Percentiles rank a stretch among this genome's conserved stretches.
These are phyloP conservation scores for Carpinus fangiana DNA, from an alignment of 306 rosid species.

Conservation along the genomic window DNA sequence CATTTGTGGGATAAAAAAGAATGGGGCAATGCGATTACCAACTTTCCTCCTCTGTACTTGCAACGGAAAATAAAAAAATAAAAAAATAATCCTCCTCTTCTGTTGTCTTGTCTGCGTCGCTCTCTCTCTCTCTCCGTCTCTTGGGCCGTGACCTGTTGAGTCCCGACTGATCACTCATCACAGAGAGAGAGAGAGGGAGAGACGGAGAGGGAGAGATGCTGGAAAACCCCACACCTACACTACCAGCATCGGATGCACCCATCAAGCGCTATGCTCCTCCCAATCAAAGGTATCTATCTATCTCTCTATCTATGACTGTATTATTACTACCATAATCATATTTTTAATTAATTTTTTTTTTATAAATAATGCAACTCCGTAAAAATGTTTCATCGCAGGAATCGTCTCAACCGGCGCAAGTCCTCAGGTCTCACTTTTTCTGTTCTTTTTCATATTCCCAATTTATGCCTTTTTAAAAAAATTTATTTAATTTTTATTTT, in stretches of 20 bases:
- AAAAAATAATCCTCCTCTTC: neutral
- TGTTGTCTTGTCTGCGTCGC: neutral
- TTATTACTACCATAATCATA: neutral
- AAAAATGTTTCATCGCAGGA: constrained; percentile 40
- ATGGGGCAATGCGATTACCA: no score
- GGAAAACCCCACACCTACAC: constrained; percentile 41
- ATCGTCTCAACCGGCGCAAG: constrained; percentile 67
- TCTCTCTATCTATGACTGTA: neutral
- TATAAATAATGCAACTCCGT: neutral
- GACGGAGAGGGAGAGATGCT: constrained; percentile 39
- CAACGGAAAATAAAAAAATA: no score
- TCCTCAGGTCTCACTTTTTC: constrained; percentile 49
- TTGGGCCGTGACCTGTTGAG: neutral
- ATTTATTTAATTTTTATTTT: no score
- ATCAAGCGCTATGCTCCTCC: constrained; percentile 75
- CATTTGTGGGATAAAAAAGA: no score
- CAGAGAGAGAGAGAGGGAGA: neutral
- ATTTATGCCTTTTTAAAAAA: neutral
- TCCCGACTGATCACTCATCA: neutral
- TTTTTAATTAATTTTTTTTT: no score
- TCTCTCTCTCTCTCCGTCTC: neutral
- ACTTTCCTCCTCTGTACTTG: no score
- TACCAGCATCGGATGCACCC: constrained; percentile 37
- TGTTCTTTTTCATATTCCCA: neutral
- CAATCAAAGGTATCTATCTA: constrained; percentile 50